These are phyloP conservation scores for Pichia paraexigua DNA, from an alignment of 805 yeast genomes.

Conservation along the genomic window DNA sequence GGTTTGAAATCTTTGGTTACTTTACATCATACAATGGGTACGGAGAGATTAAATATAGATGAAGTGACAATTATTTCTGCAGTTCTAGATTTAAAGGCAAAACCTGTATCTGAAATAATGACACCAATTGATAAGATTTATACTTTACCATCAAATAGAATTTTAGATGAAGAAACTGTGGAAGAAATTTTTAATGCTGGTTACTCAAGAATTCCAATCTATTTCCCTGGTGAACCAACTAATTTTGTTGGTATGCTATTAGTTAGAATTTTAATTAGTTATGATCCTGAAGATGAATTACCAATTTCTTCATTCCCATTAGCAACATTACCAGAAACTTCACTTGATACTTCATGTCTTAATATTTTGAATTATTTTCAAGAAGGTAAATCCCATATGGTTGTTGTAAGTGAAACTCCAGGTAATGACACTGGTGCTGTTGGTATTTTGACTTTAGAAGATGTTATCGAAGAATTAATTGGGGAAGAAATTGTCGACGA, in stretches of 20 bases:
- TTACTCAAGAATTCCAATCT: conserved; percentile 90
- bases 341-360: conserved; percentile 83
- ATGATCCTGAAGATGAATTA: conserved; percentile 92
- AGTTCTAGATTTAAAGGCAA: conserved; percentile 88
- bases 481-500: conserved; percentile 98
- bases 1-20: conserved; percentile 93
- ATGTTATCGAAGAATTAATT: conserved; percentile 94
- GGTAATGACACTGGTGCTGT: conserved; percentile 74
- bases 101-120: conserved; percentile 80
- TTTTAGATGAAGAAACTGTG: conserved; percentile 76
- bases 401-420: conserved; percentile 78
- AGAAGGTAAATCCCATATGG: conserved; percentile 97
- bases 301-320: conserved; percentile 91
- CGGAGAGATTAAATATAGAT: conserved; percentile 84
- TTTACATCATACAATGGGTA: conserved; percentile 90
- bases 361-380: conserved; percentile 94
- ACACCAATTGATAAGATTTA: conserved; percentile 88
- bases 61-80: conserved; percentile 95
- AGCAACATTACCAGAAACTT: conserved; percentile 94
- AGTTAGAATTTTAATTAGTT: conserved; percentile 85
- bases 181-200: conserved; percentile 91
- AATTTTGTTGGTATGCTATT: conserved; percentile 93
- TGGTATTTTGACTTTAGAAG: conserved; percentile 91
- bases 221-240: conserved; percentile 77
- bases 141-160: conserved; percentile 76